Base-by-base conservation (phyloP, 176 grass and related monocot species). In the Puya raimondii region DNA sequence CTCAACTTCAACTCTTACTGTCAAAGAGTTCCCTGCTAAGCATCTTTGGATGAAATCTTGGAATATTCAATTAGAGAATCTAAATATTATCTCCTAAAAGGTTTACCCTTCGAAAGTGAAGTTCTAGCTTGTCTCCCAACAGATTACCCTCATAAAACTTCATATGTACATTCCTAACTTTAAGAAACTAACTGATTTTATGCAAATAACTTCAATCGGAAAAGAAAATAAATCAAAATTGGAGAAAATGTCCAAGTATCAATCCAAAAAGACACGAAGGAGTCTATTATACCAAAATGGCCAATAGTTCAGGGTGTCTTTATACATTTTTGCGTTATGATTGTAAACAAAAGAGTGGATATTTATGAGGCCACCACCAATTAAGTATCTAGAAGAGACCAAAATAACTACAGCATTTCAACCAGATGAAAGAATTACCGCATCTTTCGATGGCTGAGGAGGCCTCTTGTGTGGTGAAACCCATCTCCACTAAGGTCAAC, bases 361-460 rank as follows among this genome's bases (percentile, higher is more conserved):
- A 42, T 42, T 42, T 42, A 42, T 42, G 33, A 42, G 33, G 4
- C 0, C 5, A 42, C 33, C 7, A 7, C 4, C 33, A 42, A 42
- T 42, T 42, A 42, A 42, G 0, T 42, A 42, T 42, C 5, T 1
- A 4, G 6, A 42, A 42, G 33, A 6, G 7, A 42, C 0, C 7
- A 7, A 42, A 42, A 42, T 42, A 42, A 42, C 33, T 42, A 42
- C 33, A 42, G 33, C 33, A 42, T 42, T 42, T 42, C 16, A 53
- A 74, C 20, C 11, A 16, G 16, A 47, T 64, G 51, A 81, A 48
- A 85, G 72, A 74, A 64, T 72, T 84, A 99, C 94, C 94, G 11
- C 94, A 99, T 99, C 84, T 99, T 22, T 74, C 47, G 49, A 99
- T 74, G 47, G 94, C 87, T 77, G 77, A 54, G 58, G 68, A 75